Evolutionary conservation across 1,139 yeast species (phyloP).

Genomic region (Hyphopichia khmerensis): DNA sequence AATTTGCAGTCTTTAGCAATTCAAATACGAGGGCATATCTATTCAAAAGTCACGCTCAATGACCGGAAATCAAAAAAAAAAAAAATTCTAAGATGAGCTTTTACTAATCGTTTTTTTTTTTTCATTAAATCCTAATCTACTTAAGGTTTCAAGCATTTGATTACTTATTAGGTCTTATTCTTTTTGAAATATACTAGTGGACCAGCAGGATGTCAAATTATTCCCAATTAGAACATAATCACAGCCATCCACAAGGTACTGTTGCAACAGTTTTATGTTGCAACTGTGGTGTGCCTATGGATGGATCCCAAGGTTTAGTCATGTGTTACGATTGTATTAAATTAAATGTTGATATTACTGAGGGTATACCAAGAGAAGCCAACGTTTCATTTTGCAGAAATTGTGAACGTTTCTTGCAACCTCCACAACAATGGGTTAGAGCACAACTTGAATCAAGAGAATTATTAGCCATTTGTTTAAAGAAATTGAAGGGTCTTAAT

Average conservation of each 20-base stretch:
- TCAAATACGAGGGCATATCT: neutral
- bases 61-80: neutral
- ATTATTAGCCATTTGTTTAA: conserved; percentile 82
- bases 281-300: conserved; percentile 98
- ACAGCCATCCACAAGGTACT: conserved; percentile 23
- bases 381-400: conserved; percentile 91
- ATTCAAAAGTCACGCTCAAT: no score
- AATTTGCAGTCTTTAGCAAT: no score
- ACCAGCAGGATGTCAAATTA: conserved; percentile 45
- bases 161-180: no score
- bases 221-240: conserved; percentile 39
- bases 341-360: conserved; percentile 89
- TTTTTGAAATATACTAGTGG: no score
- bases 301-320: conserved; percentile 88
- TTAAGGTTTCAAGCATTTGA: neutral
- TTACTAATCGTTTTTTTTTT: neutral
- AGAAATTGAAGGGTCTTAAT: conserved; percentile 83
- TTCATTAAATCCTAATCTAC: neutral
- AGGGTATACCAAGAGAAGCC: conserved; percentile 94
- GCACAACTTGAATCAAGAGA: conserved; percentile 94
- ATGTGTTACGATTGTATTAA: conserved; percentile 98
- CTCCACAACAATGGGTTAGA: conserved; percentile 90
- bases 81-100: conserved; percentile 2
- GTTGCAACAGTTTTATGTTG: conserved; percentile 90
- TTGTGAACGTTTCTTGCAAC: conserved; percentile 94